Base-by-base conservation (phyloP, 2,329 filamentous ascomycete species). In the Drechslerella stenobrocha region DNA sequence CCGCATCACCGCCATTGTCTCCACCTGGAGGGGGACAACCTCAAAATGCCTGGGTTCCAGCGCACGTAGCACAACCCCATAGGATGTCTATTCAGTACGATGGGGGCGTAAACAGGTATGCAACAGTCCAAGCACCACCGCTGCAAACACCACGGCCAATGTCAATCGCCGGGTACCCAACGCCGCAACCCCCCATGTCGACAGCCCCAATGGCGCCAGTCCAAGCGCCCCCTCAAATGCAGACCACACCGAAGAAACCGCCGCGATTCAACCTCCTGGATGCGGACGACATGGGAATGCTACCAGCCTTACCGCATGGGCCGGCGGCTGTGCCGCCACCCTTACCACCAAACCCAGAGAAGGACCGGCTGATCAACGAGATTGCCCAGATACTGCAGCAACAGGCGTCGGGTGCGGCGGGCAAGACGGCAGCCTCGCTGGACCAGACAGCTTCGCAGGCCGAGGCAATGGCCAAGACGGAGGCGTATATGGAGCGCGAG, bases 271-370 rank as follows among this genome's bases (percentile, higher is more conserved):
- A 85, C 73, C 75, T 83, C 23, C 80, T 85, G 72, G 83, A 85
- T 69, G 24, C 47, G 13, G 63, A 67, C 42, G 55, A 67, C 28
- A 35, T 32, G 9, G 28, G 44, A 6, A 51, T 59, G 50, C 28
- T 60, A n/a, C 55, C 55, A 9, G 35, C 40, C 0, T 34, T 50
- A 3, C 20, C 55, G 6, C 22, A 40, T 0, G 52, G 42, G 22
- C 82, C 82, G 55, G 78, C 81, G 20, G 75, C 84, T 5, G 81
- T 87, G 3, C 84, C 90, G 0, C 92, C 93, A 0, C 91, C 92
- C 0, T 90, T 96, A 28, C 92, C 93, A 0, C 91, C 90, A 0
- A 98, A 98, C 73, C 93, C 93, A 0, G 90, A 97, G 77, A 96
- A 96, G 75, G 90, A 97, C 76, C 87, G 88, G 18, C 83, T 97